A percentile compares a stretch with the other conserved stretches of the same genome.
Conservation (phyloP, 192 early-diverging fungal species). For the Backusella tarrabulga region DNA sequence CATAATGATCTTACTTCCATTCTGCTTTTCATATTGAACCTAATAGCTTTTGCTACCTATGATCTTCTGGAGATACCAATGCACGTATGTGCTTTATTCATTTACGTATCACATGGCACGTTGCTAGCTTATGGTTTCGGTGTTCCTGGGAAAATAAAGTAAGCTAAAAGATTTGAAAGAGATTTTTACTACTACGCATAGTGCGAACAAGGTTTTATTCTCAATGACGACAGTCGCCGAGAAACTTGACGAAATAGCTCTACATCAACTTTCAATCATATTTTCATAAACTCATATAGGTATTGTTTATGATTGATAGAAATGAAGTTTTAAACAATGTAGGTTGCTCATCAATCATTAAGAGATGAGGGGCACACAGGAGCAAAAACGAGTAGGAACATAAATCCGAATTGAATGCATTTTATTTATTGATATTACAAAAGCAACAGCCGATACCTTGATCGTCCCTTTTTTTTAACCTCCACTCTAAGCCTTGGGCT, state of each 20-base stretch:
- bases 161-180: neutral
- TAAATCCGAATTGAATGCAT: neutral
- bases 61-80: neutral
- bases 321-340: neutral
- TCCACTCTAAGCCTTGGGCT: neutral
- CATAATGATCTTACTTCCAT: neutral
- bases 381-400: neutral
- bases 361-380: neutral
- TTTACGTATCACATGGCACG: neutral
- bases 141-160: constrained; percentile 1
- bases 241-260: neutral
- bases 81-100: neutral
- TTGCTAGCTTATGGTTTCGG: neutral
- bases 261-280: neutral
- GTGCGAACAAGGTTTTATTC: neutral
- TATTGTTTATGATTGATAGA: neutral
- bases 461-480: neutral
- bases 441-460: neutral
- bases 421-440: neutral
- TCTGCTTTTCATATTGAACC: neutral
- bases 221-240: neutral
- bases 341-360: neutral
- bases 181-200: neutral
- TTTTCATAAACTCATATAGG: neutral
- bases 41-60: neutral